A percentile compares a stretch with the other conserved stretches of the same genome.
phyloP scores from a whole-genome alignment of 1,139 yeast genomes.

The Hyphopichia burtonii region DNA sequence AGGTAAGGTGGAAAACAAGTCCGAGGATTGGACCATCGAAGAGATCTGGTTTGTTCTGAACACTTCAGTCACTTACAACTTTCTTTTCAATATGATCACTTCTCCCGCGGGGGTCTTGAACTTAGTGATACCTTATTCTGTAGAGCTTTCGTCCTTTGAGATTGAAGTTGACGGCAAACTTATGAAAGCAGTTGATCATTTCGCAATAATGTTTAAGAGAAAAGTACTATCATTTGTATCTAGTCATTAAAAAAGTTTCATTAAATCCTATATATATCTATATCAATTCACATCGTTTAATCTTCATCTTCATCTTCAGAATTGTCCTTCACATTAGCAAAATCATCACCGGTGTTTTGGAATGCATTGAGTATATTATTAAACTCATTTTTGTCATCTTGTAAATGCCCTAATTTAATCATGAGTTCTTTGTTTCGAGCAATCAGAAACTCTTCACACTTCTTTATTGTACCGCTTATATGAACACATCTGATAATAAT shows the following conservation, averaged over 20 bases:
- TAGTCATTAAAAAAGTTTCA: neutral
- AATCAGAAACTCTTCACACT: conserved; percentile 70
- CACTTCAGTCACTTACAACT: neutral
- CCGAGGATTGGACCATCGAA: conserved; percentile 1
- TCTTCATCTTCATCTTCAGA: conserved; percentile 1
- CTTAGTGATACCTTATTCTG: conserved; percentile 1
- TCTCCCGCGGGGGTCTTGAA: neutral
- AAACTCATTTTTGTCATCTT: neutral
- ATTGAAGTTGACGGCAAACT: neutral
- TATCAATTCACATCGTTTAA: neutral
- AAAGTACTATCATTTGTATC: neutral
- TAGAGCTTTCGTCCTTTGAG: neutral
- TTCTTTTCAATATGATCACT: conserved; percentile 1
- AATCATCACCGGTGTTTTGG: neutral
- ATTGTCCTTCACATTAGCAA: neutral
- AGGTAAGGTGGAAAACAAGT: neutral
- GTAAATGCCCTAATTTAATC: conserved; percentile 11
- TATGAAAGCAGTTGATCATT: neutral
- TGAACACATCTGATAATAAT: conserved; percentile 64
- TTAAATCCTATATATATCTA: neutral
- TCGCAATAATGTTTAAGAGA: neutral
- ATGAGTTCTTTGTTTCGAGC: conserved; percentile 40
- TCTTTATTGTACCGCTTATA: conserved; percentile 86
- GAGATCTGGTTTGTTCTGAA: conserved; percentile 3
- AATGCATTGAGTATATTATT: conserved; percentile 1